Evolutionary conservation across 306 rosid species (phyloP).

Genomic region (Carpinus fangiana): DNA sequence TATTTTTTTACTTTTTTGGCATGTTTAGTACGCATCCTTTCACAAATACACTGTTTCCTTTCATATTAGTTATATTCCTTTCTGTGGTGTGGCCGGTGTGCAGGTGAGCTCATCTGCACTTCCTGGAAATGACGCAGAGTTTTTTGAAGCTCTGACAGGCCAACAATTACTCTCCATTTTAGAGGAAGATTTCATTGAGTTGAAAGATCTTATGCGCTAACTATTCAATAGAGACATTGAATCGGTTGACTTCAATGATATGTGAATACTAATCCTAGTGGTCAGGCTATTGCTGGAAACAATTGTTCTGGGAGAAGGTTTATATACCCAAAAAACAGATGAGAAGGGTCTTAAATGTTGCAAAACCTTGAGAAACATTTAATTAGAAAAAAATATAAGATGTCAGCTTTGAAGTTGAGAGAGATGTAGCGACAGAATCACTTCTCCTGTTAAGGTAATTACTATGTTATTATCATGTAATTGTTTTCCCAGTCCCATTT

Average conservation of each 20-base stretch:
- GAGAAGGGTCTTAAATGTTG: conserved; percentile 30
- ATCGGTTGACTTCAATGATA: conserved; percentile 25
- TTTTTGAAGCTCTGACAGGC: conserved; percentile 27
- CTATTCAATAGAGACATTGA: conserved; percentile 12
- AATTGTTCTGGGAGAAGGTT: conserved; percentile 27
- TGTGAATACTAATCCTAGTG: conserved; percentile 29
- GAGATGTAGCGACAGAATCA: conserved; percentile 35
- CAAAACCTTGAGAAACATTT: conserved; percentile 19
- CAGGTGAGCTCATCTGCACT: conserved; percentile 47
- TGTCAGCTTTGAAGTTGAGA: conserved; percentile 33
- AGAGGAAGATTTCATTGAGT: conserved; percentile 63
- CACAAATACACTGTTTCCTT: not conserved
- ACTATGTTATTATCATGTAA: conserved; percentile 12
- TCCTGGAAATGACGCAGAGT: conserved; percentile 21
- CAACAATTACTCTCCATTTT: conserved; percentile 32
- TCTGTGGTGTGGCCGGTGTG: conserved; percentile 27
- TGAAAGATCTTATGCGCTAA: conserved; percentile 56
- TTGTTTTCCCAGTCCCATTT: conserved; percentile 23
- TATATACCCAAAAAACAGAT: conserved; percentile 29
- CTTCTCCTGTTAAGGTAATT: conserved; percentile 47
- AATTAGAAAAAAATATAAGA: conserved; percentile 4
- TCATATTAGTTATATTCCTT: not conserved
- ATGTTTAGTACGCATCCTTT: not conserved
- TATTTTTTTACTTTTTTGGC: not conserved
- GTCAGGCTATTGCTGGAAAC: conserved; percentile 35